A percentile compares a stretch with the other conserved stretches of the same genome.
phyloP scores from a whole-genome alignment of 192 early-diverging fungal species.

The Piromyces finnis region DNA sequence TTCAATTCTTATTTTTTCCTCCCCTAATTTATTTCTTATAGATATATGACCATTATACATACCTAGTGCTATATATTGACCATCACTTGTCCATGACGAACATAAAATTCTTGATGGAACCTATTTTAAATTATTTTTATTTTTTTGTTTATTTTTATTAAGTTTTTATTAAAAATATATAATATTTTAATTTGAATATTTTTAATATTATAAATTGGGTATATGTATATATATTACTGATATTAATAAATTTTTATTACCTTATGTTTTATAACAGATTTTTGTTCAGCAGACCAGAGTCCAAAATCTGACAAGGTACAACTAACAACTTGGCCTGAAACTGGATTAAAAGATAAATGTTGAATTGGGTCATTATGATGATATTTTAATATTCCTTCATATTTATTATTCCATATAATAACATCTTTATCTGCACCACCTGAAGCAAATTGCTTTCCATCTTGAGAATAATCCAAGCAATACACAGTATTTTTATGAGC shows the following conservation, averaged over 20 bases:
- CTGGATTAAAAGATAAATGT: constrained; percentile 19
- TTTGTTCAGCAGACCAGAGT: constrained; percentile 30
- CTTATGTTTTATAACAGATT: constrained; percentile 31
- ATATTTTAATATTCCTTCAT: constrained; percentile 33
- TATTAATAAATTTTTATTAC: constrained; percentile 8
- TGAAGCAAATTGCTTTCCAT: constrained; percentile 23
- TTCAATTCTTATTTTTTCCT: constrained; percentile 33
- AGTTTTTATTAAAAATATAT: neutral
- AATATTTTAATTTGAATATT: too few species aligned
- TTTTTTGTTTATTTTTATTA: too few species aligned
- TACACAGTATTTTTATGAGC: constrained; percentile 35
- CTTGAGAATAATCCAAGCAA: constrained; percentile 8
- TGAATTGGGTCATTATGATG: constrained; percentile 35
- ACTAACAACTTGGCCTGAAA: constrained; percentile 21
- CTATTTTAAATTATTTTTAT: constrained; percentile 5
- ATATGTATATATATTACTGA: too few species aligned
- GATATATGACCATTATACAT: constrained; percentile 32
- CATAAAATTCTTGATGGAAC: constrained; percentile 20
- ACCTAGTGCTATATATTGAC: constrained; percentile 32
- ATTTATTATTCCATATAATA: constrained; percentile 30
- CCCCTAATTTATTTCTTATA: constrained; percentile 24
- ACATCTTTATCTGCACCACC: constrained; percentile 43
- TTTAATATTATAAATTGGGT: too few species aligned
- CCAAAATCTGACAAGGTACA: constrained; percentile 35
- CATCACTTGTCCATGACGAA: constrained; percentile 32